Percentiles rank a stretch among this genome's conserved stretches.
Evolutionary conservation across 495 filamentous ascomycete genomes (phyloP).

Genomic region (Lasiosphaeria miniovina): DNA sequence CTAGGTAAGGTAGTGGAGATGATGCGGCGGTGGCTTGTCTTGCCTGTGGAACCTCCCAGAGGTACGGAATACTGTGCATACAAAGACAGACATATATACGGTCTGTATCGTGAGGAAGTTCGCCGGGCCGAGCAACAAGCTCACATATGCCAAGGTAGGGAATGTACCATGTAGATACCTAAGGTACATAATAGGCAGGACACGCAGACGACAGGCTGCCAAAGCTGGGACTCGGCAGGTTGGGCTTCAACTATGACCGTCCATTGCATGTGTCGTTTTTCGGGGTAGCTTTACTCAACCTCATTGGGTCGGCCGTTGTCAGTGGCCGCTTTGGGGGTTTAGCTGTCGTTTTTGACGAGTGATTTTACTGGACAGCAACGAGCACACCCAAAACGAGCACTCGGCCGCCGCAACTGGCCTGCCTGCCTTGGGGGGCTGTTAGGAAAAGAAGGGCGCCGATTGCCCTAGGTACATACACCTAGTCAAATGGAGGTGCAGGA

Average conservation of each 20-base stretch:
- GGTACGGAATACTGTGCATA: too few species aligned
- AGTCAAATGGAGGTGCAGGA: too few species aligned
- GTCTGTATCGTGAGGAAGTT: too few species aligned
- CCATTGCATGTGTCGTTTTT: conserved; percentile 16
- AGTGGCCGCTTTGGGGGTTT: conserved; percentile 21
- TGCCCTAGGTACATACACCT: too few species aligned
- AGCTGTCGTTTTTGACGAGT: conserved; percentile 7
- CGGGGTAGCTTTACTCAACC: conserved; percentile 9
- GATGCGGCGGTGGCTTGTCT: not conserved
- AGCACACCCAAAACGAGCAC: conserved; percentile 21
- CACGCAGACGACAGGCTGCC: conserved; percentile 13
- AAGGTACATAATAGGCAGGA: conserved; percentile 1
- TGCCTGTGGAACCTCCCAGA: too few species aligned
- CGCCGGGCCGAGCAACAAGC: too few species aligned
- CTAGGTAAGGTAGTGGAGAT: not conserved
- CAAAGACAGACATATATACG: too few species aligned
- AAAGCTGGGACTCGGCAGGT: conserved; percentile 4
- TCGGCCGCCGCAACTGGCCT: conserved; percentile 12
- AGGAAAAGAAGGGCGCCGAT: too few species aligned
- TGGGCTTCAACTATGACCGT: conserved; percentile 15
- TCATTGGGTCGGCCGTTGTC: conserved; percentile 22
- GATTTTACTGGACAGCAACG: conserved; percentile 25
- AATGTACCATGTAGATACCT: not conserved
- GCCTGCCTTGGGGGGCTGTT: not conserved
- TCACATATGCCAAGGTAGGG: too few species aligned